Percentiles rank a stretch among this genome's conserved stretches.
phyloP scores from a whole-genome alignment of 768 basidiomycete species.

The Leccinum variicolor region DNA sequence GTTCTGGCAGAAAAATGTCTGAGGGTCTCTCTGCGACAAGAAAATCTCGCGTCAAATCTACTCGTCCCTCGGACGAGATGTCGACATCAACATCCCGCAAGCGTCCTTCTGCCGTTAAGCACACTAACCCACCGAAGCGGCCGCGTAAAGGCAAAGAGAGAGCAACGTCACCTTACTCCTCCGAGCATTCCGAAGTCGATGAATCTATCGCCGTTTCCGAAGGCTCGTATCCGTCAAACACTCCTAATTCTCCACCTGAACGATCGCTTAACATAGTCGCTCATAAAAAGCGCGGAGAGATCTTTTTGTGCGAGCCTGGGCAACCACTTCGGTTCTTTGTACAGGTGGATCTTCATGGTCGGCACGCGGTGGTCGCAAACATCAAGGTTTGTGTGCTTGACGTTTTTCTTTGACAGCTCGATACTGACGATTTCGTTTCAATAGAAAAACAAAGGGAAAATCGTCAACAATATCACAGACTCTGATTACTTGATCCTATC shows the following conservation, averaged over 20 bases:
- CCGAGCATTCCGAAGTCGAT: slow-evolving; percentile 16
- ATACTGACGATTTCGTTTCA: not conserved
- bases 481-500: slow-evolving; percentile 65
- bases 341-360: slow-evolving; percentile 60
- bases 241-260: slow-evolving; percentile 14
- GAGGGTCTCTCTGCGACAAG: slow-evolving; percentile 8
- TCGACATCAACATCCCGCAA: slow-evolving; percentile 21
- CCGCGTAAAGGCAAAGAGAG: slow-evolving; percentile 30
- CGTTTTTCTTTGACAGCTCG: not conserved
- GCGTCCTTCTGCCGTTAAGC: slow-evolving; percentile 15
- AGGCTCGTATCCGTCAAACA: slow-evolving; percentile 6
- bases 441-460: slow-evolving; percentile 66
- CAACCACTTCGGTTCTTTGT: slow-evolving; percentile 56
- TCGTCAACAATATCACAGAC: slow-evolving; percentile 46
- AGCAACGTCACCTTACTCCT: slow-evolving; percentile 16
- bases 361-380: slow-evolving; percentile 44
- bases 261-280: slow-evolving; percentile 12
- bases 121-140: slow-evolving; percentile 16
- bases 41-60: slow-evolving; percentile 4
- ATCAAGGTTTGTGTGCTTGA: slow-evolving; percentile 52
- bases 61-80: slow-evolving; percentile 4
- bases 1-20: slow-evolving; percentile 1
- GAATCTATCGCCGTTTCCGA: slow-evolving; percentile 9
- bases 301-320: slow-evolving; percentile 46
- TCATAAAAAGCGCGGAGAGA: slow-evolving; percentile 23